Evolutionary conservation across 257 asterid species (phyloP).

Genomic region (Capsicum baccatum): DNA sequence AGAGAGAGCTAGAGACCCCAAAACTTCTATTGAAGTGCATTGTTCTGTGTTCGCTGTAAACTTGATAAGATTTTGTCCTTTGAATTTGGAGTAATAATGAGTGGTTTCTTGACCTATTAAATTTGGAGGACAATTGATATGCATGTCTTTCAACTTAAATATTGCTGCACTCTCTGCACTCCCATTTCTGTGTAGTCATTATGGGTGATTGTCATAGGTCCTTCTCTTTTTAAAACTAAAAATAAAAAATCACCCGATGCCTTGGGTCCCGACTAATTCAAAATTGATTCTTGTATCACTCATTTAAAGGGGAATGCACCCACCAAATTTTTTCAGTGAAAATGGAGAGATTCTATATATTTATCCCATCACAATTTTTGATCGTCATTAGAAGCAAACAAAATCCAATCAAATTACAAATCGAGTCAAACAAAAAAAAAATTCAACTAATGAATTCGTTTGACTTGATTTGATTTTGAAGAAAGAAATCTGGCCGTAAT

Average conservation of each 20-base stretch:
- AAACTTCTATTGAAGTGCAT: not conserved
- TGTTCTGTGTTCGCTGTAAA: not conserved
- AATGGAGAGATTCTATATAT: not conserved
- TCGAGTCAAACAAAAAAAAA: no score
- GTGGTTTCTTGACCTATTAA: not conserved
- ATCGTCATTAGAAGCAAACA: no score
- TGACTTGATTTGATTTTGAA: no score
- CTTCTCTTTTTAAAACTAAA: no score
- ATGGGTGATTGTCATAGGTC: not conserved
- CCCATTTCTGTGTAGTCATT: not conserved
- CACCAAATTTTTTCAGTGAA: not conserved
- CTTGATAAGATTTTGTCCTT: not conserved
- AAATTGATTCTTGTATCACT: fast-evolving
- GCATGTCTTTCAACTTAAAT: not conserved
- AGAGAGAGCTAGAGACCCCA: not conserved
- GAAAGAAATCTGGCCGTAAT: no score
- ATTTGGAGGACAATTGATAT: not conserved
- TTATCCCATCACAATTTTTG: not conserved
- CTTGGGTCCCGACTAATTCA: not conserved
- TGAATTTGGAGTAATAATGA: not conserved
- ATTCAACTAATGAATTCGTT: no score
- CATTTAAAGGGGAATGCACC: not conserved
- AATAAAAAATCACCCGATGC: no score
- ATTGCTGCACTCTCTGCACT: not conserved
- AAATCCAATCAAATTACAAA: no score